These are phyloP conservation scores for Penicillium capsulatum DNA, from an alignment of 2,329 filamentous ascomycete species.

Conservation along the genomic window DNA sequence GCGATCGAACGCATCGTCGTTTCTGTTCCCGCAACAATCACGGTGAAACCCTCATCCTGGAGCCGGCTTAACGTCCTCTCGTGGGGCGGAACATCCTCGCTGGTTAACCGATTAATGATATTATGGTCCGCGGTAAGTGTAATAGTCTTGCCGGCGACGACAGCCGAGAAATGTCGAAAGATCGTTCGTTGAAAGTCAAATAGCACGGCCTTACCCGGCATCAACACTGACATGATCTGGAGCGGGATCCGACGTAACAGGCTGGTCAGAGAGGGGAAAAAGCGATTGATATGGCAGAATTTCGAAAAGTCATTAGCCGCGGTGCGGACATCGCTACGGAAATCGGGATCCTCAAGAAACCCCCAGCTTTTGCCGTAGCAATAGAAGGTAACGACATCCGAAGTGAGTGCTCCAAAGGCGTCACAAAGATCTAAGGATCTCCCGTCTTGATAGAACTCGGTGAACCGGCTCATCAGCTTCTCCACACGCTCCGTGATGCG, in stretches of 20 bases:
- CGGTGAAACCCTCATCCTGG: constrained; percentile 37
- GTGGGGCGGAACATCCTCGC: background rate
- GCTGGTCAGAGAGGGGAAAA: constrained; percentile 21
- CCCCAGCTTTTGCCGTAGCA: constrained; percentile 5
- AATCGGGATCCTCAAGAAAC: constrained; percentile 1
- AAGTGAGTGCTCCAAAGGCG: constrained; percentile 1
- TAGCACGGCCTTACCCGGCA: background rate
- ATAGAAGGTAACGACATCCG: constrained; percentile 7
- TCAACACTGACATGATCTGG: background rate
- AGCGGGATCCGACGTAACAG: constrained; percentile 13
- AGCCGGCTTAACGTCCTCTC: constrained; percentile 1
- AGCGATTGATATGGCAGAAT: constrained; percentile 15
- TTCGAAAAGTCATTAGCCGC: background rate
- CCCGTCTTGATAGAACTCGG: too few species aligned
- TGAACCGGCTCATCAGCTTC: too few species aligned
- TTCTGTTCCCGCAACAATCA: constrained; percentile 41
- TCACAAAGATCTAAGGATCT: too few species aligned
- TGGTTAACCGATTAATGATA: background rate
- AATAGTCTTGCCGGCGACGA: too few species aligned
- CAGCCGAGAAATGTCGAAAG: too few species aligned
- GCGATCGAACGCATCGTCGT: constrained; percentile 33
- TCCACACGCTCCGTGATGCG: too few species aligned
- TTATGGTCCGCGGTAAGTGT: too few species aligned
- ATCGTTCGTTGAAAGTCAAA: background rate
- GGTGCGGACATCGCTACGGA: background rate